Conservation (phyloP, 768 basidiomycete genomes). For the Lepiota brunneoincarnata region DNA sequence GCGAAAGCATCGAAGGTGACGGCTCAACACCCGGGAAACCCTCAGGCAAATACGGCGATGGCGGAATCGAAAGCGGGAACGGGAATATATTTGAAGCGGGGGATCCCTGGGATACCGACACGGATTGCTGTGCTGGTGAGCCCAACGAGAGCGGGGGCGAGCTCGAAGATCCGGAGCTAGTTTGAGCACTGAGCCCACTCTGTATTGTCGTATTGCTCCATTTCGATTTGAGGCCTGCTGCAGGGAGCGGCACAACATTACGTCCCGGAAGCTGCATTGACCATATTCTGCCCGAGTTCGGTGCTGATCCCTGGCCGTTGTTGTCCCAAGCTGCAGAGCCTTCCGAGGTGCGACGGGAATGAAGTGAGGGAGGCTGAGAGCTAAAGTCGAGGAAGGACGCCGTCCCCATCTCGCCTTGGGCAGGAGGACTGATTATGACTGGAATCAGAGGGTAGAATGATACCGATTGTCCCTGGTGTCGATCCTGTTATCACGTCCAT, state of each 20-base stretch:
- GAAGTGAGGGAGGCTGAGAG: constrained; percentile 20
- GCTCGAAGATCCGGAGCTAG: not conserved
- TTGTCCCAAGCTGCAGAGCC: not conserved
- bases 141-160: constrained; percentile 12
- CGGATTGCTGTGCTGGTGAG: constrained; percentile 19
- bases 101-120: constrained; percentile 12
- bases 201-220: constrained; percentile 42
- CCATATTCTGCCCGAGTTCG: not conserved
- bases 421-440: not conserved
- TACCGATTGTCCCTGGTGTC: no score
- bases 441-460: no score
- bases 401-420: constrained; percentile 9
- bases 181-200: constrained; percentile 17
- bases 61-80: constrained; percentile 41
- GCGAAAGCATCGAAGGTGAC: constrained; percentile 8
- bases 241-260: not conserved
- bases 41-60: constrained; percentile 35
- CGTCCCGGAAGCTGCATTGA: constrained; percentile 10
- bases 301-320: not conserved
- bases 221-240: constrained; percentile 27
- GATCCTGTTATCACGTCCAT: not conserved
- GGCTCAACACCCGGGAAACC: constrained; percentile 18
- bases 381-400: constrained; percentile 39
- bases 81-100: constrained; percentile 33
- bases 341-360: not conserved